Percentiles rank a stretch among this genome's conserved stretches.
Conservation (phyloP, 139 green algal species). For the Volvox africanus region DNA sequence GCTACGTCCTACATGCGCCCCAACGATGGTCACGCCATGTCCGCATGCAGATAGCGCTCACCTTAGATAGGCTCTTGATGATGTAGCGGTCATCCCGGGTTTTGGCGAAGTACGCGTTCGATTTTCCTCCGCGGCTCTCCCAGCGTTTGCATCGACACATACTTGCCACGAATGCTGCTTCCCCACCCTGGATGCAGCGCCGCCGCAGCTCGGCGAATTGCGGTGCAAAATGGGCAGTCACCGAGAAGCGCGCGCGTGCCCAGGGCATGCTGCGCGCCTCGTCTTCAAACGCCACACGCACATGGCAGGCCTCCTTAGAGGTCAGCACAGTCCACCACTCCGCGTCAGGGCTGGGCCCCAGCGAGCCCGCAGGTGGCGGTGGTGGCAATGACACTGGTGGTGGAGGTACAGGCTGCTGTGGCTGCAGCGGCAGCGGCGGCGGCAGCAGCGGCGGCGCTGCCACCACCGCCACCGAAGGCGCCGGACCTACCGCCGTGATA, state of each 20-base stretch:
- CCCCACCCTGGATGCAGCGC: slow-evolving; percentile 76
- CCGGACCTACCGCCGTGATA: neutral
- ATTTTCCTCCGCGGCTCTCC: slow-evolving; percentile 88
- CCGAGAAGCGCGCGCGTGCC: slow-evolving; percentile 64
- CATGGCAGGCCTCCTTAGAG: slow-evolving; percentile 68
- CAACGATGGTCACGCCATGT: no score
- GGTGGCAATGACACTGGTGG: neutral
- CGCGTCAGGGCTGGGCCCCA: neutral
- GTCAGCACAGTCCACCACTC: slow-evolving; percentile 71
- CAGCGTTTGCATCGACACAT: slow-evolving; percentile 78
- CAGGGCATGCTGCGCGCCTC: slow-evolving; percentile 69
- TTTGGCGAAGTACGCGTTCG: slow-evolving; percentile 94
- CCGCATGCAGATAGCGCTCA: neutral
- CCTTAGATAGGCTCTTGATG: slow-evolving; percentile 81
- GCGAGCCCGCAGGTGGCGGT: neutral
- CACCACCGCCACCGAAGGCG: neutral
- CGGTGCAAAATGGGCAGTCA: slow-evolving; percentile 82
- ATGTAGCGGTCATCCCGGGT: slow-evolving; percentile 77
- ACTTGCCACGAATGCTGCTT: slow-evolving; percentile 83
- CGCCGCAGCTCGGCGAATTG: slow-evolving; percentile 90
- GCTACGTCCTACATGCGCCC: no score
- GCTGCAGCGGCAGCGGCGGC: neutral
- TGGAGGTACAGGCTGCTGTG: neutral
- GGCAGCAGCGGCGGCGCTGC: neutral
- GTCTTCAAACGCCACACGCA: slow-evolving; percentile 76